Base-by-base conservation (phyloP, 1,139 yeast genomes). In the Hemisphaericaspora lyxosophila region DNA sequence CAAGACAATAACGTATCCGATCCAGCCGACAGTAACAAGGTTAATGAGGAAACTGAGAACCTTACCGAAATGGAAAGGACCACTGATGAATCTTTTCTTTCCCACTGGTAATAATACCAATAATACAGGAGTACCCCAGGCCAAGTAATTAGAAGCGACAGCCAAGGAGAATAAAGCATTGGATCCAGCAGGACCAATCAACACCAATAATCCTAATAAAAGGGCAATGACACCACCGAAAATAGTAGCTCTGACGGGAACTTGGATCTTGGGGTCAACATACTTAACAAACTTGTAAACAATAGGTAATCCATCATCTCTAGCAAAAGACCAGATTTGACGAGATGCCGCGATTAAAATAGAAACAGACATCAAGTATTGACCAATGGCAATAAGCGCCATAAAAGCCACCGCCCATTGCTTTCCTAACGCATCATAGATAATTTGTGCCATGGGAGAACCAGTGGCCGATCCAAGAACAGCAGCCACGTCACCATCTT, bases 351-450 rank as follows among this genome's bases (percentile, higher is more conserved):
- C 67, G 35, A 59, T 50, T 30, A 60, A 49, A 31, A 60, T 54
- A 1, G 67, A 62, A 12, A 55, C 53, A 26, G 87, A 88, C 87
- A 83, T 83, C 36, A 80, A 55, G 59, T 75, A 80, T 56, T 80
- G 85, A 36, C 83, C 81, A 47, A 70, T 60, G 2, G 82, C 78
- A 51, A 78, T 77, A 34, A 80, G 54, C 1, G 77, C 54, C 82
- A 80, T 78, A 38, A 82, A 75, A 0, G 80, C 82, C 51, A 78
- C 70, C 2, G 88, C 81, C 87, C 89, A 83, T 35, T 70, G 65
- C 52, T 78, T 78, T 28, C 92, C 92, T 41, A 84, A 64, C 1
- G 82, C 73, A 55, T 84, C 82, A 51, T 65, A 73, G 43, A 82
- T 67, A 37, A 84, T 70, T 59, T 82, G 88, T 11, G 92, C 88